phyloP scores from a whole-genome alignment of 805 yeast species.

The Zygosaccharomyces bisporus region DNA sequence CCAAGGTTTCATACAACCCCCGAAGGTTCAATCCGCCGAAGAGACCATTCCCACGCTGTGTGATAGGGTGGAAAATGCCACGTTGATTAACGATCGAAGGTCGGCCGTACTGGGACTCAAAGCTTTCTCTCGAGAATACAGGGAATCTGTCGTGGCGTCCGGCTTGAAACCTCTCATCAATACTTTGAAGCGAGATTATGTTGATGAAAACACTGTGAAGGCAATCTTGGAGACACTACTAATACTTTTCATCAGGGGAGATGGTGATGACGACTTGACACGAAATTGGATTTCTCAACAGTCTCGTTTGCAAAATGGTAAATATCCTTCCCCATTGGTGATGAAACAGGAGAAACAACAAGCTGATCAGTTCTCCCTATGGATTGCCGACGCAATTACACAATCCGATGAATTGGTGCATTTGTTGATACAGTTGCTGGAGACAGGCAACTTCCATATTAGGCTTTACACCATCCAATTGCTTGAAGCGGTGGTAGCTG shows the following conservation, averaged over 20 bases:
- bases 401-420: slow-evolving; percentile 46
- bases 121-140: slow-evolving; percentile 79
- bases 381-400: slow-evolving; percentile 93
- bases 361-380: slow-evolving; percentile 81
- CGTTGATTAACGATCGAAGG: slow-evolving; percentile 75
- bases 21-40: slow-evolving; percentile 58
- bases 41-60: slow-evolving; percentile 87
- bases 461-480: slow-evolving; percentile 79
- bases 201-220: slow-evolving; percentile 68
- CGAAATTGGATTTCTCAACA: slow-evolving; percentile 72
- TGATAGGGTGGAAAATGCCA: slow-evolving; percentile 81
- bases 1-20: slow-evolving; percentile 43
- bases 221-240: slow-evolving; percentile 83
- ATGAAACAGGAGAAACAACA: slow-evolving; percentile 46
- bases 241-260: slow-evolving; percentile 72
- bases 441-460: slow-evolving; percentile 68
- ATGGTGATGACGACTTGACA: slow-evolving; percentile 56
- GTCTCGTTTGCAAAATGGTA: slow-evolving; percentile 69
- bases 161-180: slow-evolving; percentile 72
- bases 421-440: slow-evolving; percentile 45
- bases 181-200: slow-evolving; percentile 59
- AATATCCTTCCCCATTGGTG: slow-evolving; percentile 70
- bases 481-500: slow-evolving; percentile 74
- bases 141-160: slow-evolving; percentile 86
- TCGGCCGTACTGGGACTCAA: slow-evolving; percentile 89